Evolutionary conservation across 257 asterid species (phyloP), one percentile per base, ranked within the genome.

Genomic region (Nicotiana paniculata): DNA sequence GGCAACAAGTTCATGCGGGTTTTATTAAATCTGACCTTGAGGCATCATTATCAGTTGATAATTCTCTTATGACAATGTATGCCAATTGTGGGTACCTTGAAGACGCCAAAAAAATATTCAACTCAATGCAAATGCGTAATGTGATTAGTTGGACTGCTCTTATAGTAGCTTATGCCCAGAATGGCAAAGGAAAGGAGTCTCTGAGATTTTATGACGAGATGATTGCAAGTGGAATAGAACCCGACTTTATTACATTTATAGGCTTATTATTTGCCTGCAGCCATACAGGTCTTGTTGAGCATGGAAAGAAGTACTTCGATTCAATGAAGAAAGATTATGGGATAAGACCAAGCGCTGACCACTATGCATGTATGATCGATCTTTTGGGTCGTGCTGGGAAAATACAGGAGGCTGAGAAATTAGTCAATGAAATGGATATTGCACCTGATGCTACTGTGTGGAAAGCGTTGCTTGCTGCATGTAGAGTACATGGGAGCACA

Each of bases 61-160:
- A 95, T 32, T 91, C 97, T 54, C 97, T 95, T 15, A 67, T 92
- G 33, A 88, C 97, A 4, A 84, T 95, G 83, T 95, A 93, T 75
- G 92, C 97, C 17, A 89, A 90, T 72, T 91, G 99, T 69, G 97
- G 97, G 28, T 90, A 88, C 86, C 89, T 90, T 78, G 91, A 88
- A 46, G 88, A 89, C 9, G 92, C 95, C 46, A 53, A 83, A 32
- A 85, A 78, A 77, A 80, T 90, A 46, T 95, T 93, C 55, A 28
- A 90, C 85, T 89, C 89, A 1, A 91, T 92, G 94, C 83, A 79
- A 65, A 68, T 57, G 30, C 83, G 87, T 28, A 95, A 89, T 28
- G 97, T 95, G 86, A 91, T 95, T 53, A 90, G 93, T 16, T 95
- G 99, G 98, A 95, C 99, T 6, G 95, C 97, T 68, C 86, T 93